Base-by-base conservation (phyloP, 371 early-diverging fungal genomes). In the Blakeslea trispora region DNA sequence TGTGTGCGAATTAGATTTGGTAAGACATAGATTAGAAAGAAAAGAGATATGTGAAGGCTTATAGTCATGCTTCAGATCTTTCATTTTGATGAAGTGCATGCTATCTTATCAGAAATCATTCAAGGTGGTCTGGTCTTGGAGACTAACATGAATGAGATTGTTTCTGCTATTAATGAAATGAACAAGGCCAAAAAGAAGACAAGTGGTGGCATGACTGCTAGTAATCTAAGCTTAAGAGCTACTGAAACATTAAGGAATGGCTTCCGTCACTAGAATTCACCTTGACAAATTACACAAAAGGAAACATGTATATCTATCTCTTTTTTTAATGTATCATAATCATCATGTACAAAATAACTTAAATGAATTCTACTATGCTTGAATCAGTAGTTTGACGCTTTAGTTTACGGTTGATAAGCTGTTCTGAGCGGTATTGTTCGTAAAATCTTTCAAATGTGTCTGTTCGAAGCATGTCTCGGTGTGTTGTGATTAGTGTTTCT, bases 1-100 rank as follows among this genome's bases (percentile, higher is more conserved):
- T 57, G 98, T 98, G 3, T 98, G 97, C 66, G 98, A 98, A 66
- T 72, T 98, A 53, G 98, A 96, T 66, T 69, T 98, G 75, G 91
- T 91, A 78, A 66, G 71, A 7, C 28, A 28, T 28, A 5, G 5
- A 7, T 28, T 28, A 28, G 28, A 28, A n/a, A n/a, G n/a, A n/a
- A n/a, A n/a, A n/a, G n/a, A n/a, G n/a, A n/a, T n/a, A n/a, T n/a
- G n/a, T n/a, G n/a, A n/a, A n/a, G n/a, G n/a, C n/a, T n/a, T n/a
- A n/a, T n/a, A n/a, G n/a, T n/a, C n/a, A n/a, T n/a, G n/a, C n/a
- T n/a, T n/a, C 66, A 88, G 87, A 87, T 89, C 47, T 92, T 90
- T 61, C 89, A 91, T 55, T 91, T 90, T 70, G 61, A 59, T 17
- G 54, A 83, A 66, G 79, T 87, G 1, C 88, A 90, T 59, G 83